Base-by-base conservation (phyloP, 352 stramenopile genomes). In the Aphanomyces astaci region DNA sequence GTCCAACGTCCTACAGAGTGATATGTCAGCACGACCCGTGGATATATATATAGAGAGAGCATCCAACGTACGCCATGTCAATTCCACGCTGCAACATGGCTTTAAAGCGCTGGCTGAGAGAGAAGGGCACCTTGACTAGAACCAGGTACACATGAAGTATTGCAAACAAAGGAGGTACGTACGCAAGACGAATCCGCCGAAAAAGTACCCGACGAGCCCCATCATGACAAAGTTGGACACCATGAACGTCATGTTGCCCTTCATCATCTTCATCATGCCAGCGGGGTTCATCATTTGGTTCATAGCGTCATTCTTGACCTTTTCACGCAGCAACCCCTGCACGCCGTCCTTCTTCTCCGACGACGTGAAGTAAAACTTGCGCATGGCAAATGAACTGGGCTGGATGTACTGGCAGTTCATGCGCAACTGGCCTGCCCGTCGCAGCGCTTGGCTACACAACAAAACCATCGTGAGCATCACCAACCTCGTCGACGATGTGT, bases 141-240 rank as follows among this genome's bases (percentile, higher is more conserved):
- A 1, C 2, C n/a, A n/a, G n/a, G n/a, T n/a, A n/a, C n/a, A 31
- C 24, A 72, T 28, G 11, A 33, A 66, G 10, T n/a, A n/a, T n/a
- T n/a, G n/a, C n/a, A n/a, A n/a, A n/a, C n/a, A n/a, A n/a, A n/a
- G n/a, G n/a, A n/a, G n/a, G n/a, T n/a, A 49, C 77, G 64, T 64
- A 94, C 86, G 84, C 13, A 99, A 79, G 71, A 99, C 96, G 70
- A 98, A 99, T 57, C 97, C 97, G 63, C 85, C 84, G 71, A 99
- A 99, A 75, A 99, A 99, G 79, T 98, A 98, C 74, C 88, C 96
- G 77, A 99, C 98, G 64, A 98, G 95, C 30, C 96, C 94, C 96
- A 99, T 99, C 96, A 99, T 99, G 72, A 98, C 94, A 79, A 99
- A 98, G 78, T 99, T 99, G 72, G 97, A 98, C 22, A 98, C 89